These are phyloP conservation scores for Astragalus glycyphyllos DNA, from an alignment of 306 rosid genomes.

Conservation along the genomic window DNA sequence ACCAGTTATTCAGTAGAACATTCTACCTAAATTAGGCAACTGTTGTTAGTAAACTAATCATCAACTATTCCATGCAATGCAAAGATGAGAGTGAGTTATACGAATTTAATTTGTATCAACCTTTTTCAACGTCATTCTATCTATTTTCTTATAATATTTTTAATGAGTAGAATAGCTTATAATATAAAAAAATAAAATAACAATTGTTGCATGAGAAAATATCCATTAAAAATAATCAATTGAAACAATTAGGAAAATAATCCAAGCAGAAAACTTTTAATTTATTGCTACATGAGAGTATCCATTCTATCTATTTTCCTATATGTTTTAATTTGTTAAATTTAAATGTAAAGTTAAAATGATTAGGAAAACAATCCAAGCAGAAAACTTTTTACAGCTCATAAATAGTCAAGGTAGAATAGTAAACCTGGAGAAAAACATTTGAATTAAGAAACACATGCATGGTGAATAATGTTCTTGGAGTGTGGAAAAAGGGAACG, in stretches of 20 bases:
- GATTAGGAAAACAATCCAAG: too few relatives aligned
- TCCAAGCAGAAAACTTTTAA: not conserved
- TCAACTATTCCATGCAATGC: not conserved
- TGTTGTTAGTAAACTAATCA: constrained; percentile 5
- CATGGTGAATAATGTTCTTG: constrained; percentile 32
- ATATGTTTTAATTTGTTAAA: too few relatives aligned
- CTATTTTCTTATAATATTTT: too few relatives aligned
- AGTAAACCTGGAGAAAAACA: constrained; percentile 17
- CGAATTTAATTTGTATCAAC: not conserved
- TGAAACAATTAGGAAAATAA: too few relatives aligned
- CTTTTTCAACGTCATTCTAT: too few relatives aligned
- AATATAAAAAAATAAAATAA: not conserved
- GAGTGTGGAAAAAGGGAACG: constrained; percentile 26
- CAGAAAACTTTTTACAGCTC: not conserved
- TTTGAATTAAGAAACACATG: constrained; percentile 22
- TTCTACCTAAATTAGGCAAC: constrained; percentile 20
- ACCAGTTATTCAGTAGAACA: constrained; percentile 9
- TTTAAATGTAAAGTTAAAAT: too few relatives aligned
- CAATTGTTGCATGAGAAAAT: not conserved
- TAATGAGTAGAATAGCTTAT: too few relatives aligned
- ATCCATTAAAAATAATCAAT: not conserved
- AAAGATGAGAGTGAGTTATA: not conserved
- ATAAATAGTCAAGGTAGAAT: not conserved
- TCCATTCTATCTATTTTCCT: too few relatives aligned
- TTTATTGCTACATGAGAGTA: too few relatives aligned